Evolutionary conservation across 192 early-diverging fungal genomes (phyloP), one percentile per base, ranked within the genome.

Genomic region (Anaeromyces robustus): DNA sequence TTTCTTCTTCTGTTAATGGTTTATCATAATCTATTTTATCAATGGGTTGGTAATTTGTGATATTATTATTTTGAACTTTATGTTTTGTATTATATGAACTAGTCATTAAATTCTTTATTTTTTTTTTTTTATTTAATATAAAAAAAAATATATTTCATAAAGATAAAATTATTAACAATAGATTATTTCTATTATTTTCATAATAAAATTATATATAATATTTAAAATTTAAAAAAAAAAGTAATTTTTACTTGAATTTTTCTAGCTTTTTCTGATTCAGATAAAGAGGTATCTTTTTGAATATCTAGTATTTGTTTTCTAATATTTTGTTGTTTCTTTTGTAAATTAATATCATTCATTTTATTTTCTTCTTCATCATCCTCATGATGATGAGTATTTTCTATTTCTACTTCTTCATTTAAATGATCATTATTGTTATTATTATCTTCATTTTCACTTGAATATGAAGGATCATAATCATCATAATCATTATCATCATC

Each of bases 241-340:
- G 29, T 13, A 26, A 14, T 29, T 80, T 77, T 29, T 85, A 92
- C 92, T 89, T 94, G 94, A 22, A 95, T 92, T 81, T 85, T 85
- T 82, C 84, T 86, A 22, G 93, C 91, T 81, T 95, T 95, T 59
- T 92, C 89, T 22, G 82, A 83, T 41, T 88, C 82, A 28, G 83
- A 41, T 16, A 93, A 81, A 16, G 80, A 28, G 11, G 82, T 79
- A 81, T 94, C 86, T 30, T 80, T 31, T 80, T 93, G 93, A 78
- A 94, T 95, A 5, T 83, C 85, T 77, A 92, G 84, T 78, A 95
- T 95, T 81, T 88, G 90, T 77, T 85, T 88, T 77, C 93, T 82
- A 79, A 95, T 77, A 30, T 89, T 84, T 29, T 79, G 29, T 81
- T 90, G 89, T 19, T 37, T 52, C n/a, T 30, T 29, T 77, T 82